Evolutionary conservation across 805 yeast genomes (phyloP), one percentile per base, ranked within the genome.

Genomic region (Tetrapisispora taiwanensis): DNA sequence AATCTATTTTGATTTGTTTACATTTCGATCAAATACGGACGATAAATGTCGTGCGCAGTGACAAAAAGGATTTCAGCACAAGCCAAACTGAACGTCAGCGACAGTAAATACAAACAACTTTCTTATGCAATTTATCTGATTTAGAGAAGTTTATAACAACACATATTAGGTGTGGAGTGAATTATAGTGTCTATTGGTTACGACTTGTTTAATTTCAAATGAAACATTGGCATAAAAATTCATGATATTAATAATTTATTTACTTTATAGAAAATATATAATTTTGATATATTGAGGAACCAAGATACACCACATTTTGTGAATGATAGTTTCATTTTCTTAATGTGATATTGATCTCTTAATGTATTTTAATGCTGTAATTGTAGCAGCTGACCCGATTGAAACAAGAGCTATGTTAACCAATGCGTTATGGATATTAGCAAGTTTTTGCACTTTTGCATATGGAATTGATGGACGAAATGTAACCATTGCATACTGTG

Each of bases 401-500:
- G 47, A 41, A 41, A 61, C 10, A 2, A 37, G 55, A 2, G 59
- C 31, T 20, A 40, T 42, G 19, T 49, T 54, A 37, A 87, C 58
- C 3, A 84, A 70, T 12, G 48, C 56, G 30, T 68, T 69, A 62
- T 87, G 95, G 42, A 75, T 67, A 35, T 63, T 58, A 41, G 77
- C 78, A 30, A 71, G 69, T 8, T 60, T 59, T 12, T 84, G 70
- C 1, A 94, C 94, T 42, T 70, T 69, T 1, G 87, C 74, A 56
- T 89, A 89, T 9, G 83, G 70, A 30, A 88, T 81, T 58, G 89
- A 95, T 7, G 81, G 77, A 48, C 95, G 70, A 67, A 89, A 89
- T 1, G 95, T 82, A 3, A 89, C 85, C 97, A 89, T 88, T 9
- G 95, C 80, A 62, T 89, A 89, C 54, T 89, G 67, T 1, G 96